Base-by-base conservation (phyloP, 306 rosid genomes). In the Medicago ruthenica region DNA sequence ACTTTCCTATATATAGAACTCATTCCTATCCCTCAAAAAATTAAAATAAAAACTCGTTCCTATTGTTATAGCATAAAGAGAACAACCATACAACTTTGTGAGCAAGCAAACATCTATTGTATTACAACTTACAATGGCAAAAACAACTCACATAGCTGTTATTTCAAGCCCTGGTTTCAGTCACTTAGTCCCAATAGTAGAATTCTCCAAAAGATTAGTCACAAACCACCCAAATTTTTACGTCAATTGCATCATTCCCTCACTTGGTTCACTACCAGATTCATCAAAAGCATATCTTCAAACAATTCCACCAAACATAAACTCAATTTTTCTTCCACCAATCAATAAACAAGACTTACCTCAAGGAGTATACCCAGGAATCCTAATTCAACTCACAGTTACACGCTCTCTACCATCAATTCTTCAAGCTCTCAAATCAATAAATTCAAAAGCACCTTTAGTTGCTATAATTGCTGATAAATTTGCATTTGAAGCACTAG, bases 221-320 rank as follows among this genome's bases (percentile, higher is more conserved):
- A 40, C 59, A 0, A 65, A 27, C 1, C 80, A 79, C 59, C 87
- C 75, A 7, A 65, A 79, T 44, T 79, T 83, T 15, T 84, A 69
- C 14, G 53, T 86, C 47, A 78, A 81, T 0, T 86, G 87, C 86
- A 83, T 86, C 76, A 16, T 86, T 68, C 82, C 90, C 70, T 55
- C 78, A 48, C 75, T 76, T 68, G 83, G 77, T 2, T 69, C 84
- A 40, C 73, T 13, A n/a, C 64, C 81, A 16, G 24, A 70, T 24
- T 51, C 86, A 53, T 67, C 80, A 34, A 81, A 64, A 68, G 47
- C 80, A 21, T 79, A 83, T 59, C 86, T 86, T 41, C 4, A 81
- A 78, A 69, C 78, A 1, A 83, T 81, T 74, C 90, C 90, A 66
- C 59, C 90, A 55, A 78, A 53, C 61, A 79, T 86, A n/a, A 61